A percentile compares a stretch with the other conserved stretches of the same genome.
phyloP scores from a whole-genome alignment of 2,329 filamentous ascomycete genomes.

The Sporothrix globosa region DNA sequence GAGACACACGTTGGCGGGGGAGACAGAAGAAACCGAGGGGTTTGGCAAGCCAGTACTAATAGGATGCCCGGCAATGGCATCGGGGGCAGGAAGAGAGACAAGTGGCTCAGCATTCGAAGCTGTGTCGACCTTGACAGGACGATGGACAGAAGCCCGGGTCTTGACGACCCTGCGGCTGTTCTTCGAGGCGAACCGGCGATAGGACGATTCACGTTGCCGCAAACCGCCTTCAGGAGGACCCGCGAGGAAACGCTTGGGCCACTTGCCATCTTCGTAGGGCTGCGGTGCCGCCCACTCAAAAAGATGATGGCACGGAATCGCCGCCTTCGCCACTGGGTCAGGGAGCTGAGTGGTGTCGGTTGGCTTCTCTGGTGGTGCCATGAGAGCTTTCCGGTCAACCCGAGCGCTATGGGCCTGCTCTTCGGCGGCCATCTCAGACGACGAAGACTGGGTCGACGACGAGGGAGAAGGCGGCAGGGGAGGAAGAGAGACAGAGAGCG shows the following conservation, averaged over 20 bases:
- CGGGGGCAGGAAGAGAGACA: background rate
- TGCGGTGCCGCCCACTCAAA: background rate
- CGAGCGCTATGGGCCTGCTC: background rate
- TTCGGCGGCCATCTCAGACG: background rate
- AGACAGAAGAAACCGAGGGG: background rate
- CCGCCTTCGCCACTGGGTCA: background rate
- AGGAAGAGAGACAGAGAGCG: background rate
- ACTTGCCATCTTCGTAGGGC: background rate
- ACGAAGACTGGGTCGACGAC: background rate
- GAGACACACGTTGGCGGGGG: constrained; percentile 8
- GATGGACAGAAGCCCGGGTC: constrained; percentile 9
- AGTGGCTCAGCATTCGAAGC: constrained; percentile 2
- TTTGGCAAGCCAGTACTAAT: background rate
- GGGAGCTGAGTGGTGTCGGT: background rate
- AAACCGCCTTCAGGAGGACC: background rate
- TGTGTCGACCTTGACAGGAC: constrained; percentile 16
- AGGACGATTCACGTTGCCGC: background rate
- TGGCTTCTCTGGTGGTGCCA: background rate
- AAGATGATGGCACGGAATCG: background rate
- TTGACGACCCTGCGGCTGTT: constrained; percentile 2
- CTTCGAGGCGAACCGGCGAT: background rate
- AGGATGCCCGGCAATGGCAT: constrained; percentile 15
- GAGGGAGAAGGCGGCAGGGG: constrained; percentile 3
- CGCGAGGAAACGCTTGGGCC: constrained; percentile 14
- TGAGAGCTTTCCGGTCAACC: background rate